Evolutionary conservation across 1,139 yeast species (phyloP).

Genomic region (Scheffersomyces segobiensis): DNA sequence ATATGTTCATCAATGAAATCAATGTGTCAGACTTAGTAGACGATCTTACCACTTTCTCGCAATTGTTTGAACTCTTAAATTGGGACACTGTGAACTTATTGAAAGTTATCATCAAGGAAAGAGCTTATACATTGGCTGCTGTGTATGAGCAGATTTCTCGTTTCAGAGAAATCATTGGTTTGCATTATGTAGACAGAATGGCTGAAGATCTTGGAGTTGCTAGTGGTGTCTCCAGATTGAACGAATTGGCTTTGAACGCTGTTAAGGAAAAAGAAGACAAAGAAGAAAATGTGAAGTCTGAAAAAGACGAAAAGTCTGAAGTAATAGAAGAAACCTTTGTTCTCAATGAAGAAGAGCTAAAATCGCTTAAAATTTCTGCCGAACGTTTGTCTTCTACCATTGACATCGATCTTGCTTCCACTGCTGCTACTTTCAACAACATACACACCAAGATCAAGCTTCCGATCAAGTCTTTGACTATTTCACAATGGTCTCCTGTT

Average conservation of each 20-base stretch:
- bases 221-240: conserved; percentile 26
- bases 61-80: conserved; percentile 25
- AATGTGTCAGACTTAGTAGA: conserved; percentile 33
- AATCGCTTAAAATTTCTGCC: conserved; percentile 16
- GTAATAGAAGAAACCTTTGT: conserved; percentile 9
- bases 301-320: conserved; percentile 5
- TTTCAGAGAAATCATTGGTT: conserved; percentile 47
- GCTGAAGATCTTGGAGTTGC: conserved; percentile 22
- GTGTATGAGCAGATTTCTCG: conserved; percentile 42
- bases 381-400: conserved; percentile 10
- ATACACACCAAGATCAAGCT: conserved; percentile 25
- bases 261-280: conserved; percentile 15
- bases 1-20: conserved; percentile 40
- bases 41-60: conserved; percentile 34
- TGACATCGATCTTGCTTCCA: conserved; percentile 10
- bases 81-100: conserved; percentile 18
- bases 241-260: conserved; percentile 28
- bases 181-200: conserved; percentile 40
- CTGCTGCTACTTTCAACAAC: conserved; percentile 17
- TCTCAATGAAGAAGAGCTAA: conserved; percentile 13
- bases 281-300: conserved; percentile 6
- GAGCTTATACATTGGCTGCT: conserved; percentile 39
- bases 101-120: conserved; percentile 27
- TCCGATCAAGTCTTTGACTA: conserved; percentile 54
- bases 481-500: conserved; percentile 89